Evolutionary conservation across 2,329 filamentous ascomycete genomes (phyloP).

Genomic region (Nothopassalora personata): DNA sequence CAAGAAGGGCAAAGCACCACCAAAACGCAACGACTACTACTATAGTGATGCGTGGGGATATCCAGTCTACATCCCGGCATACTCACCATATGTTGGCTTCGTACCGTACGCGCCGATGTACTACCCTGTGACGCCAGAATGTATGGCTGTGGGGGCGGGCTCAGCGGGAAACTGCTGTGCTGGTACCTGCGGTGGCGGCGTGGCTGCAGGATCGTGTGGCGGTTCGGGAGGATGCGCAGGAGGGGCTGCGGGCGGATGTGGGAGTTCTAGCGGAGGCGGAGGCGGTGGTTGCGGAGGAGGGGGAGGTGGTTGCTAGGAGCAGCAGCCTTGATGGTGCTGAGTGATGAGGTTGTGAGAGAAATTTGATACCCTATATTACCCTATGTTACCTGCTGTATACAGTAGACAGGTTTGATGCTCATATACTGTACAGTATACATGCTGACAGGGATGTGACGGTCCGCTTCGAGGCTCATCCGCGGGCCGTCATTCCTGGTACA

Average conservation of each 20-base stretch:
- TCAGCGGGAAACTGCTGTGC: constrained; percentile 26
- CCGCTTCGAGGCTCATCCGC: too few species aligned
- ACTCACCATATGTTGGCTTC: constrained; percentile 40
- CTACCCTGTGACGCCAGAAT: constrained; percentile 43
- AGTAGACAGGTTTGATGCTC: too few species aligned
- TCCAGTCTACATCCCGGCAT: constrained; percentile 22
- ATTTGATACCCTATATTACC: too few species aligned
- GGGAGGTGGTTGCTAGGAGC: too few species aligned
- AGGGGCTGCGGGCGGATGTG: constrained; percentile 8
- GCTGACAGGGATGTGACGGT: too few species aligned
- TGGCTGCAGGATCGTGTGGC: constrained; percentile 37
- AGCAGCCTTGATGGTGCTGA: too few species aligned
- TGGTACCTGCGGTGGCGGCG: constrained; percentile 38
- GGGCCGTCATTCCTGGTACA: neutral
- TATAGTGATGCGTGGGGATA: constrained; percentile 41
- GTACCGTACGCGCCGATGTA: constrained; percentile 34
- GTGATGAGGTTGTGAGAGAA: too few species aligned
- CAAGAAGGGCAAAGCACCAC: constrained; percentile 35
- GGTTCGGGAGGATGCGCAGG: constrained; percentile 21
- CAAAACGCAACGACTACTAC: constrained; percentile 36
- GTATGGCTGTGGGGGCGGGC: constrained; percentile 30
- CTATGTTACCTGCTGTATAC: too few species aligned
- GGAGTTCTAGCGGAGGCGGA: constrained; percentile 2
- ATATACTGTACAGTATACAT: too few species aligned
- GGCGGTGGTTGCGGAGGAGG: too few species aligned